Conservation (phyloP, 202 grass and related monocot genomes). For the Schoenoplectus triqueter region DNA sequence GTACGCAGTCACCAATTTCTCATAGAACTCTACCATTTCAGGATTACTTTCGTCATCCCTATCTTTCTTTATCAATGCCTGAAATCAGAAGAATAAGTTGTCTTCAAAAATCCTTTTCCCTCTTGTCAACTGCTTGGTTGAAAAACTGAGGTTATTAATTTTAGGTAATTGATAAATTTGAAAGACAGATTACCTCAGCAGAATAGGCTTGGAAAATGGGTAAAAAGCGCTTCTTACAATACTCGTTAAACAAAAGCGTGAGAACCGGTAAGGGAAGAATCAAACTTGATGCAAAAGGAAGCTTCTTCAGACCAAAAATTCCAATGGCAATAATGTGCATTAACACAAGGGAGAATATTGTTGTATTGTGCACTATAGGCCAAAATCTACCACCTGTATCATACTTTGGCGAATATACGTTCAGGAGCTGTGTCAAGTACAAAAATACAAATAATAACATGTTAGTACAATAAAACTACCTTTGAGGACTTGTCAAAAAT, state of each 20-base stretch:
- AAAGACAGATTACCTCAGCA: conserved; percentile 59
- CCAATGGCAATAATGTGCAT: conserved; percentile 82
- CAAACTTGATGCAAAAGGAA: conserved; percentile 78
- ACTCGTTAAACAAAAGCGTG: conserved; percentile 82
- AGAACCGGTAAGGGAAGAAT: conserved; percentile 72
- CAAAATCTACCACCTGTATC: conserved; percentile 95
- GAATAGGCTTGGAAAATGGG: conserved; percentile 82
- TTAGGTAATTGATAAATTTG: neutral
- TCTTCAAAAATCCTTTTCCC: neutral
- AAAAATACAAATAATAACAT: conserved; percentile 15
- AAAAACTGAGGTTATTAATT: conserved; percentile 24
- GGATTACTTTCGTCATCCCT: conserved; percentile 70
- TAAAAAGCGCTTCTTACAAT: conserved; percentile 84
- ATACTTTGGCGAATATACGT: conserved; percentile 83
- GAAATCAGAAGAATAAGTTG: conserved; percentile 38
- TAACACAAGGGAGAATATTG: conserved; percentile 84
- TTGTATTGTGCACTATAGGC: conserved; percentile 73
- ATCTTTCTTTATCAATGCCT: conserved; percentile 94
- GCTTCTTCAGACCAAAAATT: conserved; percentile 85
- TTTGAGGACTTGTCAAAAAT: neutral
- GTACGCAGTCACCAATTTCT: conserved; percentile 61
- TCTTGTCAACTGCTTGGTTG: neutral
- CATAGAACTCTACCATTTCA: conserved; percentile 71
- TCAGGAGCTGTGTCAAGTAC: conserved; percentile 70
- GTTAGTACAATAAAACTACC: conserved; percentile 18